Percentiles rank a stretch among this genome's conserved stretches.
These are phyloP conservation scores for Fraxinus nigra DNA, from an alignment of 305 asterid species.

Conservation along the genomic window DNA sequence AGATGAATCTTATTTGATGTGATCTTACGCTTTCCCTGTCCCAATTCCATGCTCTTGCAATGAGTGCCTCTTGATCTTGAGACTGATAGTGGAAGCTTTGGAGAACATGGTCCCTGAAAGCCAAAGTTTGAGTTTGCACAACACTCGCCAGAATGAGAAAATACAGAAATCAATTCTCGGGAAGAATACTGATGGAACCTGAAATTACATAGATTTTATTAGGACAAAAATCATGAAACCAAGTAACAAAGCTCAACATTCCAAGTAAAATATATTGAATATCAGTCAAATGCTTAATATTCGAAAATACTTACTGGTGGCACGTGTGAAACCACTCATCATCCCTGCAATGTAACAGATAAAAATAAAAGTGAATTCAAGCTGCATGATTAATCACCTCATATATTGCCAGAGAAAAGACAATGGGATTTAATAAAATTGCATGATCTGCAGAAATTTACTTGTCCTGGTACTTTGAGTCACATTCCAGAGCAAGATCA, in stretches of 20 bases:
- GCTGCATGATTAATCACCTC: neutral
- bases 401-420: neutral
- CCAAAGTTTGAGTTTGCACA: conserved; percentile 15
- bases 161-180: conserved; percentile 26
- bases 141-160: conserved; percentile 15
- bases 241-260: neutral
- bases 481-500: conserved; percentile 39
- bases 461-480: conserved; percentile 30
- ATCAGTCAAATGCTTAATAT: neutral
- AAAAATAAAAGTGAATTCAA: conserved; percentile 13
- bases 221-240: conserved; percentile 1
- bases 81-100: conserved; percentile 43
- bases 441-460: conserved; percentile 11
- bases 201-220: conserved; percentile 23
- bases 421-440: neutral
- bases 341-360: conserved; percentile 35
- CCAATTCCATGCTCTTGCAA: conserved; percentile 29
- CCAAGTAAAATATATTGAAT: neutral
- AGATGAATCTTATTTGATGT: conserved; percentile 25
- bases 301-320: conserved; percentile 40
- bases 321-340: conserved; percentile 49
- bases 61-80: conserved; percentile 47
- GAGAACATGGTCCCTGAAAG: conserved; percentile 31
- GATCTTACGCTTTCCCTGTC: conserved; percentile 12
- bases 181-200: conserved; percentile 50